These are phyloP conservation scores for Metschnikowia baotianmanensis DNA, from an alignment of 805 yeast species.

Conservation along the genomic window DNA sequence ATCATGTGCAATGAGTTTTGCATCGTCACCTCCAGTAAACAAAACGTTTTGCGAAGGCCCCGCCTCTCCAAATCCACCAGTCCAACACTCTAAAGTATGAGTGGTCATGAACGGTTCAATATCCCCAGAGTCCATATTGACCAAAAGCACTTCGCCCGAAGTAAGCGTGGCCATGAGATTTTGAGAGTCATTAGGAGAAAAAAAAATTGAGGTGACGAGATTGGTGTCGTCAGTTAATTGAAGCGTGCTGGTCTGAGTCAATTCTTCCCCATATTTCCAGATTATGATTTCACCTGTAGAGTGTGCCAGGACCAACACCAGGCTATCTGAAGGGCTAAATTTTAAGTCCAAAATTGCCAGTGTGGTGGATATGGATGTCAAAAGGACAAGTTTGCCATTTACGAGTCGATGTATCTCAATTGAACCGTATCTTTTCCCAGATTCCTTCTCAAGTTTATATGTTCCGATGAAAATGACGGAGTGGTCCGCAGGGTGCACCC, in stretches of 20 bases:
- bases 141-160: slow-evolving; percentile 54
- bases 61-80: slow-evolving; percentile 63
- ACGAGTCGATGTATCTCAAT: slow-evolving; percentile 40
- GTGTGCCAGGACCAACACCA: slow-evolving; percentile 60
- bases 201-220: slow-evolving; percentile 64
- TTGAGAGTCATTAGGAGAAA: slow-evolving; percentile 43
- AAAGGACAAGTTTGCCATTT: slow-evolving; percentile 13
- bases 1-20: slow-evolving; percentile 73
- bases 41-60: slow-evolving; percentile 55
- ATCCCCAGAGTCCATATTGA: slow-evolving; percentile 27
- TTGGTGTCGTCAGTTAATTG: slow-evolving; percentile 48
- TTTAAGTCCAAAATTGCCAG: slow-evolving; percentile 80
- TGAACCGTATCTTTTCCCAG: slow-evolving; percentile 63
- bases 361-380: slow-evolving; percentile 32
- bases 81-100: slow-evolving; percentile 88
- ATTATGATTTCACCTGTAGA: slow-evolving; percentile 72
- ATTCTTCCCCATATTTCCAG: slow-evolving; percentile 47
- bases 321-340: slow-evolving; percentile 52
- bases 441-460: slow-evolving; percentile 60
- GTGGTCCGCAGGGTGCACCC: slow-evolving; percentile 51
- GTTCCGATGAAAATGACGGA: slow-evolving; percentile 68
- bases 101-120: slow-evolving; percentile 28
- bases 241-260: slow-evolving; percentile 18
- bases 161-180: slow-evolving; percentile 61
- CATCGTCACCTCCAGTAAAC: slow-evolving; percentile 91